phyloP scores from a whole-genome alignment of 371 early-diverging fungal genomes.

The Lichtheimia ramosa region DNA sequence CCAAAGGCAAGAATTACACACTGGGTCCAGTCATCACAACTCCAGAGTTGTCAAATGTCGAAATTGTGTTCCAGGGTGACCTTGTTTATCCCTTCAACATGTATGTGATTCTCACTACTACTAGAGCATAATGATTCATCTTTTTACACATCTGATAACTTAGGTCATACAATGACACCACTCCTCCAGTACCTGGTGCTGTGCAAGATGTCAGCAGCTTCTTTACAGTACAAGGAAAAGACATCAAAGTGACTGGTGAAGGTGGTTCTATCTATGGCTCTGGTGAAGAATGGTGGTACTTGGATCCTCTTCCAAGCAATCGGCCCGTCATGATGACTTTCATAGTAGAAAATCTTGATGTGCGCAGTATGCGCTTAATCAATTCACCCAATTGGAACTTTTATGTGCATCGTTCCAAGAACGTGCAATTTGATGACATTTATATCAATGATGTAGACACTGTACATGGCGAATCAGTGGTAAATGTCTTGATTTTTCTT shows the following conservation, averaged over 20 bases:
- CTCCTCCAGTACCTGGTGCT: slow-evolving; percentile 10
- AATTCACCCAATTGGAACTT: slow-evolving; percentile 25
- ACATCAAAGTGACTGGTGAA: slow-evolving; percentile 15
- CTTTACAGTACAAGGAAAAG: slow-evolving; percentile 16
- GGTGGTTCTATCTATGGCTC: slow-evolving; percentile 17
- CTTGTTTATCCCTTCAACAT: slow-evolving; percentile 13
- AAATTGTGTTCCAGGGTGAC: slow-evolving; percentile 10
- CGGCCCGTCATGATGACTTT: slow-evolving; percentile 24
- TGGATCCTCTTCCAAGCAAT: slow-evolving; percentile 16
- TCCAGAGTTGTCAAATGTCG: slow-evolving; percentile 10
- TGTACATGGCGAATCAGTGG: slow-evolving; percentile 6
- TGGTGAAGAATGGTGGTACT: slow-evolving; percentile 17
- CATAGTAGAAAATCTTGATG: slow-evolving; percentile 13
- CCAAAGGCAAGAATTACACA: slow-evolving; percentile 7
- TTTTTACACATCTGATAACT: neutral
- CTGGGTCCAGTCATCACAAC: slow-evolving; percentile 12
- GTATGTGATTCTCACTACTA: neutral
- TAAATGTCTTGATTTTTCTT: too few relatives aligned
- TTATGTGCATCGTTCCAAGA: slow-evolving; percentile 16
- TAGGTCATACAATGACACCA: slow-evolving; percentile 12
- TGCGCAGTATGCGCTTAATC: slow-evolving; percentile 6
- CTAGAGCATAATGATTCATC: neutral
- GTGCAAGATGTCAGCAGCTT: slow-evolving; percentile 17
- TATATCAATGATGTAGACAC: slow-evolving; percentile 12
- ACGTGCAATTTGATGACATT: slow-evolving; percentile 20